Percentiles rank a stretch among this genome's conserved stretches.
phyloP scores from a whole-genome alignment of 352 stramenopile genomes.

The Pythium apleroticum region DNA sequence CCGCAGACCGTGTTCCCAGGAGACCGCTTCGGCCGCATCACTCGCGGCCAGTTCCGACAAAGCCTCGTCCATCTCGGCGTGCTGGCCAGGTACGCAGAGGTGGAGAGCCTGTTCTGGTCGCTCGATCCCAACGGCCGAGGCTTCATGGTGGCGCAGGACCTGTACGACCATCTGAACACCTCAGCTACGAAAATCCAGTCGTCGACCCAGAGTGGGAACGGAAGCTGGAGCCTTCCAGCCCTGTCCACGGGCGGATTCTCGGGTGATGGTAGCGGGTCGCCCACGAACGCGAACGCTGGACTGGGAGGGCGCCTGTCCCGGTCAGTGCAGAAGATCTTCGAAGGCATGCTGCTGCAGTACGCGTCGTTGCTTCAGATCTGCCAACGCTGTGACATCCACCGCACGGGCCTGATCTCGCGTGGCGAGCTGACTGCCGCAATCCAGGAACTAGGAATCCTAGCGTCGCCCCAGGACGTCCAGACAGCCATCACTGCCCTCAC shows the following conservation, averaged over 20 bases:
- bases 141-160: constrained; percentile 54
- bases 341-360: constrained; percentile 58
- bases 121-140: constrained; percentile 63
- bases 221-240: constrained; percentile 32
- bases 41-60: constrained; percentile 67
- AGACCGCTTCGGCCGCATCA: constrained; percentile 71
- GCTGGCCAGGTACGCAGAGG: constrained; percentile 60
- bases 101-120: constrained; percentile 75
- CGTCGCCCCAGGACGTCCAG: constrained; percentile 55
- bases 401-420: constrained; percentile 42
- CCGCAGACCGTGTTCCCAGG: constrained; percentile 64
- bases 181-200: constrained; percentile 12
- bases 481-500: constrained; percentile 50
- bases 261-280: constrained; percentile 9
- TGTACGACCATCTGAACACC: constrained; percentile 64
- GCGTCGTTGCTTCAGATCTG: constrained; percentile 47
- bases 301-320: constrained; percentile 30
- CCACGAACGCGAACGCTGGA: not conserved
- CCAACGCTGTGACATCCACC: constrained; percentile 40
- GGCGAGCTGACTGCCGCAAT: constrained; percentile 52
- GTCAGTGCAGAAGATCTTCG: constrained; percentile 71
- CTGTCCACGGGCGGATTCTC: constrained; percentile 15
- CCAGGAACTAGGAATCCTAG: constrained; percentile 62
- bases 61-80: constrained; percentile 68
- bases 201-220: not conserved